Evolutionary conservation across 306 rosid genomes (phyloP), one percentile per base, ranked within the genome.

Genomic region (Hylodesmum podocarpum): DNA sequence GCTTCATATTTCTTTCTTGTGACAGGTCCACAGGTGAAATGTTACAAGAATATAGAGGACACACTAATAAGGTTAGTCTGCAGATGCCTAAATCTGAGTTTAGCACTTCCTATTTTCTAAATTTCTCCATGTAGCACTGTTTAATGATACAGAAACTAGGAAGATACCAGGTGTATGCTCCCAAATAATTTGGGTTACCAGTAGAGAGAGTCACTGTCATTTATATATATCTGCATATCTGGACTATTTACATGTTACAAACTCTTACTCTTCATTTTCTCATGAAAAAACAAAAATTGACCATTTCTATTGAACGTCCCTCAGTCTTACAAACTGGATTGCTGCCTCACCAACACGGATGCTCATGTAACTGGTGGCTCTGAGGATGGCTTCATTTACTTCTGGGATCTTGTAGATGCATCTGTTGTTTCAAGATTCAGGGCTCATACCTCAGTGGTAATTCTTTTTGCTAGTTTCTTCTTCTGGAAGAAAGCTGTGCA

Each of bases 391-490:
- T 90, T 43, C 75, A 82, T 95, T 25, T 92, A 87, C 84, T 90
- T 92, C 78, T 95, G 97, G 97, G 97, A 92, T 86, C 88, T 95
- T 70, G 97, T 95, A 19, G 99, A 95, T 75, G 97, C 92, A 55
- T 86, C 91, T 34, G 88, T 92, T 41, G 97, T 86, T 18, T 88
- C 96, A 70, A 88, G 84, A 21, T 89, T 92, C 85, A 91, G 85
- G 71, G 97, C 97, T 29, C 99, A 95, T 79, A 70, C 86, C 9
- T 89, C 97, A n/a, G 94, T 91, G 91, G 97, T 95, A 95, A 79
- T 31, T 53, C 43, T 66, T 70, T 61, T 37, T 3, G 3, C 22
- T 36, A 0, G 21, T 49, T 18, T 66, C 43, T 28, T 50, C 63
- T 0, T 79, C 24, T 75, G 8, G 6, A 75, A 49, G 73, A 40